Evolutionary conservation across 257 asterid species (phyloP), one percentile per base, ranked within the genome.

Genomic region (Rubia yunnanensis): DNA sequence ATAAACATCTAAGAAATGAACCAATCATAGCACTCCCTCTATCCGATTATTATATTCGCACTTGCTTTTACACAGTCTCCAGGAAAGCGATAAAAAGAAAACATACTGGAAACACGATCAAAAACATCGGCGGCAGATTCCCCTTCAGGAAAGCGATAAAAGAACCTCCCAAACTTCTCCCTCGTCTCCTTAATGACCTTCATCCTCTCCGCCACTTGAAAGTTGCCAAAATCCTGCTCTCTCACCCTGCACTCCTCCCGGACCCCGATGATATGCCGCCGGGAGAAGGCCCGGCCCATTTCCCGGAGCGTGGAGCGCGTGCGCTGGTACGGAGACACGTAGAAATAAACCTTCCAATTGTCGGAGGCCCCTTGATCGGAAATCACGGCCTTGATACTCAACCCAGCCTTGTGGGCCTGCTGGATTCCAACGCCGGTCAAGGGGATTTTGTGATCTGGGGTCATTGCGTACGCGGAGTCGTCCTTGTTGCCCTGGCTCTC

Each of bases 221-320:
- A 91, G 70, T 91, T 91, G n/a, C 98, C 98, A 68, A 91, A 91
- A 83, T 91, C 98, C 79, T 91, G 98, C 28, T 91, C 98, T 63
- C 98, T 79, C 74, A 91, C 63, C 74, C 96, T 79, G 62, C 98
- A 91, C 82, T 91, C 98, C 60, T 91, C 98, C 69, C 98, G 70
- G 0, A 80, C 98, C 24, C 98, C 96, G 48, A 91, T 80, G 7
- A 91, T 65, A 39, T 85, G 73, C 61, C 74, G 75, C 73, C 73
- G 76, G 8, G 95, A 84, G n/a, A 91, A 86, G 1, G 94, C 75
- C 34, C 85, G 74, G 11, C 96, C 98, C 53, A 91, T 88, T 68
- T 85, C 96, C 7, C 89, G 83, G 70, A 91, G 90, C 15, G 98
- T 91, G 36, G 94, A 75, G 48, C 91, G 92, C 62, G 96, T 81